A percentile compares a stretch with the other conserved stretches of the same genome.
These are phyloP conservation scores for Kwoniella pini DNA, from an alignment of 768 basidiomycete genomes.

Conservation along the genomic window DNA sequence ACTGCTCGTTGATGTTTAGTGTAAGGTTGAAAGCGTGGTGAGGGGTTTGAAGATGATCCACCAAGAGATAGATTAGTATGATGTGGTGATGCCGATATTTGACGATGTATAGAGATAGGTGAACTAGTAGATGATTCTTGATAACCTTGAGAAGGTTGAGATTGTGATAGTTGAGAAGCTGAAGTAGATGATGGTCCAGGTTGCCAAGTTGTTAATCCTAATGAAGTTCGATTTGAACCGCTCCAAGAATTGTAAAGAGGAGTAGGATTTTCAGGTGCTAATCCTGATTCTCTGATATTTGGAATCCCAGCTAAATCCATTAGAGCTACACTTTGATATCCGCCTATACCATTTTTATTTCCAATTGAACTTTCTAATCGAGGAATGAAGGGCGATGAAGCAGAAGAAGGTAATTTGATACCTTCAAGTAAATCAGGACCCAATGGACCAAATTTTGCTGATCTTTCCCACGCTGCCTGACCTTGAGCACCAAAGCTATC, in stretches of 20 bases:
- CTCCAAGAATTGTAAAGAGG: not conserved
- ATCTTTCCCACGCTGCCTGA: slow-evolving; percentile 1
- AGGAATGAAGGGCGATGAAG: not conserved
- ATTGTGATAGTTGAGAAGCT: not conserved
- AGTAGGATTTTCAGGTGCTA: not conserved
- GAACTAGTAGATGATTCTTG: not conserved
- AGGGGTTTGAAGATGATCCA: not conserved
- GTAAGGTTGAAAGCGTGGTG: slow-evolving; percentile 8
- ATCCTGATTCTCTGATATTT: not conserved
- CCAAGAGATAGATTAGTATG: not conserved
- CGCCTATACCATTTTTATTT: not conserved
- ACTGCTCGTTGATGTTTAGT: not conserved
- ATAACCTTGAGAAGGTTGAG: not conserved
- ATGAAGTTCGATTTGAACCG: not conserved
- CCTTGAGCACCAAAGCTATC: not conserved
- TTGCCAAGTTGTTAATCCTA: slow-evolving; percentile 2
- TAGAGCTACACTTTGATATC: not conserved
- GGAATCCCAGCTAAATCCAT: slow-evolving; percentile 16
- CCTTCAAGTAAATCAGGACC: slow-evolving; percentile 4
- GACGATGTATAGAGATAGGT: not conserved
- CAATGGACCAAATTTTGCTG: slow-evolving; percentile 2
- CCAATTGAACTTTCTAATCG: not conserved
- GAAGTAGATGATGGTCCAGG: slow-evolving; percentile 6
- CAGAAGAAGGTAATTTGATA: not conserved
- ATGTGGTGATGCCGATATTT: slow-evolving; percentile 1